phyloP scores from a whole-genome alignment of 2,329 filamentous ascomycete genomes.

The Coniochaeta ligniaria region DNA sequence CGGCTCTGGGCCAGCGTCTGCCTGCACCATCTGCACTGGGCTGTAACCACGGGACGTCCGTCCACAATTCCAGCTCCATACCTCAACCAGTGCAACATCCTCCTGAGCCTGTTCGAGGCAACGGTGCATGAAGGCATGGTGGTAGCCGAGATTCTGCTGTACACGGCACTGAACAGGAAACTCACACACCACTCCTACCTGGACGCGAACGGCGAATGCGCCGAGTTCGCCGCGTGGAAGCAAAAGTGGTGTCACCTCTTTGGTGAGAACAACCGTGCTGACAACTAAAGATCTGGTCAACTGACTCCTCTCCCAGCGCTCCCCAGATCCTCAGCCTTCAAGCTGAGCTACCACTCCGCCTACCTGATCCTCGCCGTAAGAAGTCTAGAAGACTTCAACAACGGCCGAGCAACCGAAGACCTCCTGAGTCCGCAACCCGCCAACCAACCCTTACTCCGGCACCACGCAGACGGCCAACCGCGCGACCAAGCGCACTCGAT shows the following conservation, averaged over 20 bases:
- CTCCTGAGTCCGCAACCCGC: background rate
- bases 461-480: background rate
- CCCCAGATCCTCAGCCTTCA: background rate
- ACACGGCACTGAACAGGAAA: conserved; percentile 1
- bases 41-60: background rate
- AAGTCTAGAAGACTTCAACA: conserved; percentile 2
- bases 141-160: conserved; percentile 2
- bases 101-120: conserved; percentile 1
- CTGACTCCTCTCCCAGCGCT: background rate
- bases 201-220: conserved; percentile 1
- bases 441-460: background rate
- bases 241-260: conserved; percentile 2
- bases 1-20: conserved; percentile 3
- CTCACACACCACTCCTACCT: conserved; percentile 3
- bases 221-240: conserved; percentile 1
- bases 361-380: conserved; percentile 3
- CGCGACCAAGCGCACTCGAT: background rate
- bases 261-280: background rate
- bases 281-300: background rate
- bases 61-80: conserved; percentile 1
- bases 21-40: conserved; percentile 3
- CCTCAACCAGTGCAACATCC: conserved; percentile 4
- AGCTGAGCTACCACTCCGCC: conserved; percentile 3
- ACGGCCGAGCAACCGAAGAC: background rate
- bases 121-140: conserved; percentile 3